Evolutionary conservation across 78 protist genomes (phyloP), one percentile per base, ranked within the genome.

Genomic region (Dictyostelium intermedium): DNA sequence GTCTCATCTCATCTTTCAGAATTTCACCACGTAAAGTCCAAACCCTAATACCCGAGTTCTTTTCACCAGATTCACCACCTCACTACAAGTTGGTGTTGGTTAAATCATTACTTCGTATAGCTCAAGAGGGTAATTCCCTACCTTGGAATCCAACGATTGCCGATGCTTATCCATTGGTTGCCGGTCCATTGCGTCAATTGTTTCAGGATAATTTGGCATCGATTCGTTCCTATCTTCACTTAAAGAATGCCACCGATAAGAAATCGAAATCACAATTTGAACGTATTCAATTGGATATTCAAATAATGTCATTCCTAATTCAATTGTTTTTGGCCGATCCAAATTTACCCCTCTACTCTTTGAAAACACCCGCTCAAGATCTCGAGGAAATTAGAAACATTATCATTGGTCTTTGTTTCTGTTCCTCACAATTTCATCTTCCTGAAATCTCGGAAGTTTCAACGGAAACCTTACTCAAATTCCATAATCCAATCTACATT

Each of bases 121-220:
- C 92, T 5, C 76, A 30, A 10, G 91, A 82, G 25, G 80, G 63
- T 37, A 60, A 47, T 7, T 23, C 66, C 6, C 81, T 93, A 1
- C 93, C 93, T 7, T 93, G 96, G 96, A 72, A 83, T 56, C 93
- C 96, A n/a, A 63, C 85, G 11, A 66, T 93, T 63, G 53, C 43
- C 9, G 85, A 72, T 30, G 91, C 96, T 37, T 87, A 87, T 41
- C 14, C 72, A 27, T 34, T 69, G 34, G 85, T 93, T 0, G 56
- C 91, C 1, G 66, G 63, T n/a, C 93, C 81, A 45, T 84, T 93
- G 2, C 83, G 91, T 39, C 14, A 1, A 30, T 69, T 93, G 0
- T 82, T 93, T 20, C 85, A 73, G 32, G 96, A 84, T 27, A 39
- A 56, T 43, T 47, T 81, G 8, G 53, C 20, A 34, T 78, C 85